Base-by-base conservation (phyloP, 805 yeast genomes). In the Starmerella sp. region DNA sequence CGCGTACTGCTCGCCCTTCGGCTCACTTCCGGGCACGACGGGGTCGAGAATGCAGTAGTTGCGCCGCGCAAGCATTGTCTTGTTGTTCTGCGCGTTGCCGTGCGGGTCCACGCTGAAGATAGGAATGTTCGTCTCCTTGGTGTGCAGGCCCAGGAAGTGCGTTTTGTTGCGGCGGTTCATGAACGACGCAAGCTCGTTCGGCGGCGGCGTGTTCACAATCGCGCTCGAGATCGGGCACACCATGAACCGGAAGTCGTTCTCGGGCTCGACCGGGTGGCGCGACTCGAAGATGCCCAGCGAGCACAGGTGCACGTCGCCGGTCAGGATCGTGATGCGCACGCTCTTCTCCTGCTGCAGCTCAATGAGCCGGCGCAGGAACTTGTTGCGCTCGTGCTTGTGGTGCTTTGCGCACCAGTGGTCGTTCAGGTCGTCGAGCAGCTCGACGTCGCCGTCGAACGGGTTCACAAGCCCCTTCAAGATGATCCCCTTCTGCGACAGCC, bases 361-460 rank as follows among this genome's bases (percentile, higher is more conserved):
- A 58, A 82, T 80, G 47, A 91, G 72, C 57, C 73, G 73, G 41
- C 73, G 75, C 58, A 90, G 71, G 41, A 91, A 73, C 60, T 67
- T 66, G 68, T 91, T 91, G 57, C 98, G 78, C 70, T 91, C 98
- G 49, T 70, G 69, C 67, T 91, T 93, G 71, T 91, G 98, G 67
- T 83, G 78, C 56, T 76, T 76, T 4, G 96, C 83, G 68, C 97
- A 89, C 98, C 98, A 91, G 71, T 91, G 97, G 67, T 91, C 98
- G 65, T 89, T 83, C 69, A 93, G 75, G 67, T 91, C 97, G 66
- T 93, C 97, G 61, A 93, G 75, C 14, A 91, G 79, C 70, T 91
- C 97, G 6, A 91, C 82, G 42, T 84, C 80, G 1, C 97, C 97
- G 66, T 90, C 96, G 65, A 90, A 91, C 62, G 86, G 93, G 66